phyloP scores from a whole-genome alignment of 2,329 filamentous ascomycete species.

The Colletotrichum sojae region DNA sequence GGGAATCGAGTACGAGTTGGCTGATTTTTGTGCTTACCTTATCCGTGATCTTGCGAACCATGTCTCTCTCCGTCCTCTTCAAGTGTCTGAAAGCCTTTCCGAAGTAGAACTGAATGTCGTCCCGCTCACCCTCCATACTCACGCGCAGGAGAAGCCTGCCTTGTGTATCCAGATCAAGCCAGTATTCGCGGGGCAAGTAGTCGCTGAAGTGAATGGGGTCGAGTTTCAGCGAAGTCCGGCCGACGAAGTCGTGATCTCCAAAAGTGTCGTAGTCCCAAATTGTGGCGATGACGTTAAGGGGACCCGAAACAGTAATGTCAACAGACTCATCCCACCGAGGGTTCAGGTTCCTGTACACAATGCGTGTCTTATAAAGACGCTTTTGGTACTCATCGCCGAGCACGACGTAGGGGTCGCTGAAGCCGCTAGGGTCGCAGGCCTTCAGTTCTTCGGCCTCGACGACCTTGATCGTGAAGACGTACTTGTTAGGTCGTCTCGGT shows the following conservation, averaged over 20 bases:
- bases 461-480: conserved; percentile 98
- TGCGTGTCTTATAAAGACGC: conserved; percentile 92
- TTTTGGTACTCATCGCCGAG: conserved; percentile 98
- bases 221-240: conserved; percentile 96
- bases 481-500: conserved; percentile 81
- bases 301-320: conserved; percentile 92
- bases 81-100: conserved; percentile 96
- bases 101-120: conserved; percentile 99
- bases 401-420: conserved; percentile 97
- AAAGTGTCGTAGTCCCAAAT: conserved; percentile 99
- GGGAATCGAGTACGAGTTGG: neutral
- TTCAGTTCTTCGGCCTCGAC: conserved; percentile 98
- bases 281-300: conserved; percentile 95
- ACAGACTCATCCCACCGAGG: conserved; percentile 98
- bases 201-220: conserved; percentile 98
- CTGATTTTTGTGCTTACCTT: conserved; percentile 74
- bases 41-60: conserved; percentile 98
- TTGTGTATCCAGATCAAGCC: conserved; percentile 97
- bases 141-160: conserved; percentile 90
- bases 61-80: conserved; percentile 96
- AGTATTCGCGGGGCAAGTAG: conserved; percentile 95
- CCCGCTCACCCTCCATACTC: conserved; percentile 98
- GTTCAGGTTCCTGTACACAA: conserved; percentile 91
- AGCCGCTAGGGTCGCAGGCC: conserved; percentile 95
- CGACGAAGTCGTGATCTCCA: conserved; percentile 97